Evolutionary conservation across 805 yeast species (phyloP), one percentile per base, ranked within the genome.

Genomic region (Hemisphaericaspora nanyangensis): DNA sequence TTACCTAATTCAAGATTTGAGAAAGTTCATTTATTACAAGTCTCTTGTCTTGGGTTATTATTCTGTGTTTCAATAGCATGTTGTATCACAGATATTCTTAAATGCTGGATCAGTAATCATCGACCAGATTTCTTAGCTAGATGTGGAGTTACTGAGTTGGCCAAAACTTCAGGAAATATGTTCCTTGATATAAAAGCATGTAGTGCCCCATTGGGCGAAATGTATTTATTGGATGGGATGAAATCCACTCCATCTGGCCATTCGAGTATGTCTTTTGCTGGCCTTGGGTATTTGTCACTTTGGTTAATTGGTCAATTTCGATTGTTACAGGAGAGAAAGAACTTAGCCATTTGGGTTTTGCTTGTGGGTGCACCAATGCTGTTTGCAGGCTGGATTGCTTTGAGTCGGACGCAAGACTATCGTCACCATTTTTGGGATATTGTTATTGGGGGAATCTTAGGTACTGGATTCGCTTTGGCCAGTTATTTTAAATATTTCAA

Each of bases 351-450:
- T 16, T 35, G 41, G 34, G 13, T 37, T 11, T 11, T n/a, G n/a
- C n/a, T 24, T 22, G 35, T 33, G 5, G 28, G 8, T 5, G 39
- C 72, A 13, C 93, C 93, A 2, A 54, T 74, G 1, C 50, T 88
- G 5, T 72, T 84, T 6, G 96, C 98, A 0, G 54, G 74, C 1
- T 70, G 82, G 47, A 80, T 91, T 49, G 98, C 97, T 0, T 60
- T 86, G 32, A 79, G 93, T 28, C 75, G 99, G 51, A 86, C 96
- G 0, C 83, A 85, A 52, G 99, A 91, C 61, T 90, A 90, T 62
- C 74, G 97, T 56, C 99, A 91, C 55, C 98, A 91, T 61, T 88
- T 86, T 54, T 68, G 85, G 13, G 99, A 91, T 60, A 83, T 93
- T 1, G 50, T 85, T 2, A 53, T 82, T 12, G 99, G 99, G 3